Conservation (phyloP, 2,329 filamentous ascomycete species). For the Penicillium sp. region DNA sequence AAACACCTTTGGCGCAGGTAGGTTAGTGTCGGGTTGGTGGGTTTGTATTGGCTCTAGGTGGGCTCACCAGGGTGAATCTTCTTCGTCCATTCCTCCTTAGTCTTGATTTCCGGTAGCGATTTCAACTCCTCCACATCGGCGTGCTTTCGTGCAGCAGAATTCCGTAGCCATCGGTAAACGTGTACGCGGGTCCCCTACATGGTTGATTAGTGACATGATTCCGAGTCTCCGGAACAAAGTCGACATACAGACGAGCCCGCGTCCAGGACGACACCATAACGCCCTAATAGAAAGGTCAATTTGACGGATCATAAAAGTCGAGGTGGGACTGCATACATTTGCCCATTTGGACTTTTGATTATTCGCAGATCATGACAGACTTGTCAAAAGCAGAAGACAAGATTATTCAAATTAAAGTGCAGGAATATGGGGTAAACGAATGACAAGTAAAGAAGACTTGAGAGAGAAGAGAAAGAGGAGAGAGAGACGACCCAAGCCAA, state of each 20-base stretch:
- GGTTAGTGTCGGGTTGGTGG: constrained; percentile 4
- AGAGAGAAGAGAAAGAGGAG: not conserved
- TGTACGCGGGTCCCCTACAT: constrained; percentile 76
- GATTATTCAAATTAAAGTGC: constrained; percentile 7
- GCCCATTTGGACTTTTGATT: constrained; percentile 32
- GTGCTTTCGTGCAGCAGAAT: constrained; percentile 55
- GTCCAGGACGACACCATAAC: constrained; percentile 91
- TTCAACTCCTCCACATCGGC: constrained; percentile 54
- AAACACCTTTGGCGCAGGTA: constrained; percentile 52
- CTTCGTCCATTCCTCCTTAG: constrained; percentile 78
- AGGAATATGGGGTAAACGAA: constrained; percentile 5
- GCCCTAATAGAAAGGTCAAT: constrained; percentile 35
- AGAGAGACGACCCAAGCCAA: not conserved
- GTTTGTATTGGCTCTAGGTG: not conserved
- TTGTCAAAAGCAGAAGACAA: constrained; percentile 7
- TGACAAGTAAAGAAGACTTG: constrained; percentile 3
- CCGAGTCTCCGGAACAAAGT: not conserved
- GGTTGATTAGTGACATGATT: constrained; percentile 7
- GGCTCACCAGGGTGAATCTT: constrained; percentile 75
- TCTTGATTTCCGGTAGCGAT: constrained; percentile 68
- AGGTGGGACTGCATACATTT: constrained; percentile 29
- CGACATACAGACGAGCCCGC: constrained; percentile 72
- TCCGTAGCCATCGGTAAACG: constrained; percentile 87
- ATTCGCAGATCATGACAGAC: constrained; percentile 26
- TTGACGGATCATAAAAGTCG: not conserved